Base-by-base conservation (phyloP, 768 basidiomycete genomes). In the Pulveroboletus frians region DNA sequence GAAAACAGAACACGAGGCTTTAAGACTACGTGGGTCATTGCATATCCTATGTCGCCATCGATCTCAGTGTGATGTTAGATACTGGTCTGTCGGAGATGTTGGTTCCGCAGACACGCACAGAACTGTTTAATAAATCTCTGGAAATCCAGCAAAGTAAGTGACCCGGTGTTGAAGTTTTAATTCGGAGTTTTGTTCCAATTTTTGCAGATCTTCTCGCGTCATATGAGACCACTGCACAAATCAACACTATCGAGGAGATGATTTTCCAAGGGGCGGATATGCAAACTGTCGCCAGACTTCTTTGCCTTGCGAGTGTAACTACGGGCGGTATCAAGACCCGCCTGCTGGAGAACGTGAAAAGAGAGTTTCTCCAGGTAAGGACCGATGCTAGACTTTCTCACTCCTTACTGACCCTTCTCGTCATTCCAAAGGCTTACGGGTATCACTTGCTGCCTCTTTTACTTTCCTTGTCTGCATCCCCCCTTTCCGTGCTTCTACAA, bases 11-110 rank as follows among this genome's bases (percentile, higher is more conserved):
- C 92, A 96, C 57, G 88, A 93, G 63, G 81, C 89, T 39, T 67
- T 98, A 52, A 75, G 88, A 54, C 74, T 98, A 43, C 95, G 95
- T 98, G 63, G 66, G 92, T 50, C 23, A 34, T 50, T 41, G 23
- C 21, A 35, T 32, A 15, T 39, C 10, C 27, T 38, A 43, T 31
- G 21, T 49, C 49, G 26, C 8, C 7, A 21, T 49, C 46, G 41
- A 17, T 43, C 17, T 53, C 31, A 26, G 55, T 29, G 9, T 15
- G 39, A 39, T 36, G 26, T 30, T 36, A 98, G 96, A 99, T 66
- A 98, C 93, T 48, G 88, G 88, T 27, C 64, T 99, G 39, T 94
- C 92, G n/a, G 96, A 98, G 69, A 72, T 92, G 63, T 75, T 99
- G 37, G 81, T 92, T 51, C 84, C 88, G 20, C 73, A 85, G 51